phyloP scores from a whole-genome alignment of 2,329 filamentous ascomycete genomes.

The Aureobasidium sp. region DNA sequence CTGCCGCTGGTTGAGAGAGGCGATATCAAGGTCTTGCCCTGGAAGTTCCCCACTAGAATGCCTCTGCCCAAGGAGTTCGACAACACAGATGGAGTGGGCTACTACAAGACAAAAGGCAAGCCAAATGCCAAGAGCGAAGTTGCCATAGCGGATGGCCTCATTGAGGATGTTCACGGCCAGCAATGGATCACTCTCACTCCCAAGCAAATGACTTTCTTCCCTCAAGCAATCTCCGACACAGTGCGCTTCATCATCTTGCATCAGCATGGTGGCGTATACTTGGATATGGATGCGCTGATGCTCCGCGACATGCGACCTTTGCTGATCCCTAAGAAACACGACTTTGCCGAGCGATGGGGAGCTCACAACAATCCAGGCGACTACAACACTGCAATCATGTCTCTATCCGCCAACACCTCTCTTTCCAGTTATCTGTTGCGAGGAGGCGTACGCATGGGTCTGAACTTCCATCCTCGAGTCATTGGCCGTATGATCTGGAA shows the following conservation, averaged over 20 bases:
- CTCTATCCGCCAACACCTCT: slow-evolving; percentile 46
- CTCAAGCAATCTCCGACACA: slow-evolving; percentile 48
- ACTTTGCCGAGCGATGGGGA: slow-evolving; percentile 48
- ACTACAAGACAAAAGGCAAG: slow-evolving; percentile 40
- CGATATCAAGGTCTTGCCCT: slow-evolving; percentile 43
- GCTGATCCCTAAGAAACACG: slow-evolving; percentile 41
- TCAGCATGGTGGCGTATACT: slow-evolving; percentile 45
- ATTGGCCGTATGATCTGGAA: slow-evolving; percentile 50
- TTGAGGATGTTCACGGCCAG: slow-evolving; percentile 41
- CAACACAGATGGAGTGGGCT: slow-evolving; percentile 40
- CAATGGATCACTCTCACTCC: slow-evolving; percentile 46
- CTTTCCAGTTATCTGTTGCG: slow-evolving; percentile 47
- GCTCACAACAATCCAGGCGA: slow-evolving; percentile 42
- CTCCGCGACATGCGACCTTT: slow-evolving; percentile 47
- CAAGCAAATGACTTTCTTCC: slow-evolving; percentile 50
- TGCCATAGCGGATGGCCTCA: slow-evolving; percentile 42
- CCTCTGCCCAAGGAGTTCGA: slow-evolving; percentile 41
- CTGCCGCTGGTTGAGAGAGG: slow-evolving; percentile 45
- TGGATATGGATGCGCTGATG: slow-evolving; percentile 49
- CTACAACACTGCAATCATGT: slow-evolving; percentile 51
- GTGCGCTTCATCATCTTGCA: slow-evolving; percentile 48
- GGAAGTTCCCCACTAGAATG: slow-evolving; percentile 46
- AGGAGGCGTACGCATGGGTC: slow-evolving; percentile 48
- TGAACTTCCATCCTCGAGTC: slow-evolving; percentile 49
- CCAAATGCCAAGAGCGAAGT: slow-evolving; percentile 34